phyloP scores from a whole-genome alignment of 2,329 filamentous ascomycete genomes.

The Fusarium luffae region DNA sequence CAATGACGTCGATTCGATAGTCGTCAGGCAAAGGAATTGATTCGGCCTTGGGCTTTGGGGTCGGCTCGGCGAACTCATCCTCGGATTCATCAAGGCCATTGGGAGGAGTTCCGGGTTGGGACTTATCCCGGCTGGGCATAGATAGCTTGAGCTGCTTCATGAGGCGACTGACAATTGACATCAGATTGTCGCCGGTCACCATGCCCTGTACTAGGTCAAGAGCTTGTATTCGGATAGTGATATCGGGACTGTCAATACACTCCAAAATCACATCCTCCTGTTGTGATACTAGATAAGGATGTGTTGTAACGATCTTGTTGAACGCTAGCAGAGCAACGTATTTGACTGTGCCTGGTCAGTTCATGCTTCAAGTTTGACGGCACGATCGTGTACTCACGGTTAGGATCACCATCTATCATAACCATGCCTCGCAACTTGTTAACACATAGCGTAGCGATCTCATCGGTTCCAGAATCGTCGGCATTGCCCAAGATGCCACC shows the following conservation, averaged over 20 bases:
- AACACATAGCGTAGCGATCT: slow-evolving; percentile 92
- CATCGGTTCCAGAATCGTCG: slow-evolving; percentile 85
- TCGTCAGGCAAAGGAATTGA: slow-evolving; percentile 80
- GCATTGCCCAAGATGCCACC: slow-evolving; percentile 90
- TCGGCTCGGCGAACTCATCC: slow-evolving; percentile 56
- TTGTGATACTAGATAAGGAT: slow-evolving; percentile 87
- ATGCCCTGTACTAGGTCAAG: slow-evolving; percentile 92
- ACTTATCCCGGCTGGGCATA: slow-evolving; percentile 61
- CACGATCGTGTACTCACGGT: slow-evolving; percentile 68
- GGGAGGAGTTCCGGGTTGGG: slow-evolving; percentile 57
- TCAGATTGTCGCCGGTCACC: slow-evolving; percentile 88
- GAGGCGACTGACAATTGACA: slow-evolving; percentile 84
- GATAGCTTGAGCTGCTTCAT: slow-evolving; percentile 85
- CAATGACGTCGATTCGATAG: slow-evolving; percentile 85
- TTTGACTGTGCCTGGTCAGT: slow-evolving; percentile 73
- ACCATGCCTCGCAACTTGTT: slow-evolving; percentile 95
- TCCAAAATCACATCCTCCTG: slow-evolving; percentile 97
- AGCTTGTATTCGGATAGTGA: slow-evolving; percentile 93
- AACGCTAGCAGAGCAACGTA: slow-evolving; percentile 96
- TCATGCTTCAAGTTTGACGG: not conserved
- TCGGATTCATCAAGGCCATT: slow-evolving; percentile 60
- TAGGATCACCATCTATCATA: slow-evolving; percentile 91
- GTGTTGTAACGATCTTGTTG: slow-evolving; percentile 90
- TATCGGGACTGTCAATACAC: slow-evolving; percentile 94
- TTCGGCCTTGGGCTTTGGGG: slow-evolving; percentile 49